Evolutionary conservation across 1,284 basidiomycete species (phyloP).

Genomic region (Ceratobasidium sp.): DNA sequence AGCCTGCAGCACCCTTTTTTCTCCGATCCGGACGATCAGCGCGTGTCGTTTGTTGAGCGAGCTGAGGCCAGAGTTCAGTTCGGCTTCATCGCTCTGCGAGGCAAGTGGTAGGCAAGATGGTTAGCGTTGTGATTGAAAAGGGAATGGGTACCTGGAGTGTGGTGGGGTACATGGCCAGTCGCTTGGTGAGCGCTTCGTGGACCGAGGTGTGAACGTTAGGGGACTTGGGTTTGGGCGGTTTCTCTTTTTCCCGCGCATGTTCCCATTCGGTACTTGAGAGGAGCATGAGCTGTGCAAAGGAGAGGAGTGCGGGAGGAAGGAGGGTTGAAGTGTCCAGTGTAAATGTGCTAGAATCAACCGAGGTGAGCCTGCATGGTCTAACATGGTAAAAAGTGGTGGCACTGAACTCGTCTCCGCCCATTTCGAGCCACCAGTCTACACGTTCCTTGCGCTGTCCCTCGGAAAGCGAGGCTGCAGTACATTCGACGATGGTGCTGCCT

Average conservation of each 20-base stretch:
- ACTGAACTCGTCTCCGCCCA: slow-evolving; percentile 87
- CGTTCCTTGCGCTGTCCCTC: slow-evolving; percentile 59
- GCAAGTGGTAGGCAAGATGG: not conserved
- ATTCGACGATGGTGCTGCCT: slow-evolving; percentile 75
- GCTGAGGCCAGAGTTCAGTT: slow-evolving; percentile 48
- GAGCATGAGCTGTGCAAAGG: slow-evolving; percentile 74
- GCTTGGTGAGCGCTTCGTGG: slow-evolving; percentile 58
- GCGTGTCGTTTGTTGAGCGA: slow-evolving; percentile 64
- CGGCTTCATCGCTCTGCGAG: slow-evolving; percentile 61
- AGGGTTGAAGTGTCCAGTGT: slow-evolving; percentile 63
- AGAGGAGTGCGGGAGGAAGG: slow-evolving; percentile 69
- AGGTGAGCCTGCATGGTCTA: not conserved
- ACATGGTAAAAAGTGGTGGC: slow-evolving; percentile 2
- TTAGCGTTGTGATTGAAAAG: not conserved
- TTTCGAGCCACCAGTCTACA: slow-evolving; percentile 90
- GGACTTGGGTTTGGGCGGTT: slow-evolving; percentile 77
- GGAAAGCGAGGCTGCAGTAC: slow-evolving; percentile 51
- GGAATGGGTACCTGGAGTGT: slow-evolving; percentile 58
- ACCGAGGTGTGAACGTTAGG: slow-evolving; percentile 55
- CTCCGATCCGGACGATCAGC: slow-evolving; percentile 76
- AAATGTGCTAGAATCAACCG: slow-evolving; percentile 60
- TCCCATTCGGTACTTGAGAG: slow-evolving; percentile 69
- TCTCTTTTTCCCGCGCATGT: slow-evolving; percentile 68
- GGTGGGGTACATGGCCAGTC: slow-evolving; percentile 65
- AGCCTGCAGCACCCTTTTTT: slow-evolving; percentile 71